phyloP scores from a whole-genome alignment of 108 stramenopile species.

The Hondaea fermentalgiana region DNA sequence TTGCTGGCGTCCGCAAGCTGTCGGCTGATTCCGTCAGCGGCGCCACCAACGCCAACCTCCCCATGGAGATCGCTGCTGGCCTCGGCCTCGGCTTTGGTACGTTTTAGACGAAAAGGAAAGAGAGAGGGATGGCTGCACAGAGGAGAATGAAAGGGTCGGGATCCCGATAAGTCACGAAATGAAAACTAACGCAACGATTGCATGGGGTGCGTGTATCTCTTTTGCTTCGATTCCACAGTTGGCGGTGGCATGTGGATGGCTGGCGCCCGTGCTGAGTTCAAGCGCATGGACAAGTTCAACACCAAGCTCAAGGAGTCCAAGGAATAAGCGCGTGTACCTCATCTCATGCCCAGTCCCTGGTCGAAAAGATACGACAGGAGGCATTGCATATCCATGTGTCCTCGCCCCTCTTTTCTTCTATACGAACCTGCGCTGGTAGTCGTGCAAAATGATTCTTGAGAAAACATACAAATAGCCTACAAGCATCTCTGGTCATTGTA shows the following conservation, averaged over 20 bases:
- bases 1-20: neutral
- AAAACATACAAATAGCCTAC: neutral
- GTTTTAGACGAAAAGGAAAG: neutral
- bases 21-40: neutral
- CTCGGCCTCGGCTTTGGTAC: neutral
- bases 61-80: neutral
- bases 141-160: neutral
- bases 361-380: no score
- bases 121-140: neutral
- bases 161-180: neutral
- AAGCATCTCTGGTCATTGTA: neutral
- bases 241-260: neutral
- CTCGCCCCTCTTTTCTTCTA: neutral
- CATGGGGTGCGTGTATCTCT: neutral
- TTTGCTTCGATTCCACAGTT: neutral
- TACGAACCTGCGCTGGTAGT: neutral
- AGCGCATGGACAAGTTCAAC: slow-evolving; percentile 11
- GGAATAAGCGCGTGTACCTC: neutral
- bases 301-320: neutral
- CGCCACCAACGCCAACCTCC: neutral
- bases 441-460: neutral
- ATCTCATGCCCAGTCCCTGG: no score
- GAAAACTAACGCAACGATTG: neutral
- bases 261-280: neutral
- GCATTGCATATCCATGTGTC: neutral